A percentile compares a stretch with the other conserved stretches of the same genome.
These are phyloP conservation scores for Microbotryomycetes sp. DNA, from an alignment of 1,284 basidiomycete species.

Conservation along the genomic window DNA sequence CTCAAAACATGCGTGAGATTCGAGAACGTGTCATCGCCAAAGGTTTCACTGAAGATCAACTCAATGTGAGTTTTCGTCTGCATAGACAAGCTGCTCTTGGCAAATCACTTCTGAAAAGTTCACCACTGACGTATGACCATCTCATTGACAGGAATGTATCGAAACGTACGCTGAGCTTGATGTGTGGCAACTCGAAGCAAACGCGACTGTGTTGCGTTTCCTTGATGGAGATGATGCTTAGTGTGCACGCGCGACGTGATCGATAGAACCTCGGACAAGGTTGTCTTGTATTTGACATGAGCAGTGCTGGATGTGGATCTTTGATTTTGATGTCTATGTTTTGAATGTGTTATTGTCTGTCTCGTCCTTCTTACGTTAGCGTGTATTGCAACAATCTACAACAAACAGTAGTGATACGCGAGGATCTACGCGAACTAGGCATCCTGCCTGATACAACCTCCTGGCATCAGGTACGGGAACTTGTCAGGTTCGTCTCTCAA, in stretches of 20 bases:
- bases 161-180: constrained; percentile 34
- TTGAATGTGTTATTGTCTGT: too few relatives aligned
- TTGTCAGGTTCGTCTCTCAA: constrained; percentile 51
- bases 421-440: too few relatives aligned
- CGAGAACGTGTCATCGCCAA: constrained; percentile 72
- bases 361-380: too few relatives aligned
- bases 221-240: neutral
- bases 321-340: too few relatives aligned
- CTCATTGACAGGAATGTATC: constrained; percentile 29
- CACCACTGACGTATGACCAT: neutral
- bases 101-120: too few relatives aligned
- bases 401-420: too few relatives aligned
- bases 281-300: too few relatives aligned
- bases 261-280: too few relatives aligned
- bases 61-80: constrained; percentile 59
- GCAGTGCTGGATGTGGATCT: neutral
- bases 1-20: constrained; percentile 68
- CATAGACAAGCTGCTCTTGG: too few relatives aligned
- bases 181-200: constrained; percentile 34
- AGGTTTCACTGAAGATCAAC: constrained; percentile 82
- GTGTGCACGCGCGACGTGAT: too few relatives aligned
- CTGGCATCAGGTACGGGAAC: constrained; percentile 56
- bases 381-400: too few relatives aligned
- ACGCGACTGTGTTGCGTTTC: constrained; percentile 24
- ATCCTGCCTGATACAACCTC: constrained; percentile 48